phyloP scores from a whole-genome alignment of 148 eudicot genomes.

The Cornus suecica region DNA sequence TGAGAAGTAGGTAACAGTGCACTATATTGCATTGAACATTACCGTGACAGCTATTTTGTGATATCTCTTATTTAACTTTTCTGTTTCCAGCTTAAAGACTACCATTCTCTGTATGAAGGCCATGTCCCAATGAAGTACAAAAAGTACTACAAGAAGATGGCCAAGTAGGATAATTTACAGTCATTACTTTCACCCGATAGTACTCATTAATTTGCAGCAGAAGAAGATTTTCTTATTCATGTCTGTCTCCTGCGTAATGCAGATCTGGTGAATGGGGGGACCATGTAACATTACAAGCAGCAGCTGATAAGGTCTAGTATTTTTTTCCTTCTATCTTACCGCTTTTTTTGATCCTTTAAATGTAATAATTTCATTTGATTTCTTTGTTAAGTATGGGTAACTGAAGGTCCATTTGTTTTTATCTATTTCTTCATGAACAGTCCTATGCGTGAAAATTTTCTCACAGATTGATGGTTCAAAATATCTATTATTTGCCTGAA shows the following conservation, averaged over 20 bases:
- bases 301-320: conserved; percentile 70
- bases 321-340: not conserved
- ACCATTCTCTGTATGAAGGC: conserved; percentile 61
- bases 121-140: conserved; percentile 94
- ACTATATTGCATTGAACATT: not conserved
- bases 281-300: conserved; percentile 91
- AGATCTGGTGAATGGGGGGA: conserved; percentile 96
- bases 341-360: not conserved
- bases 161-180: conserved; percentile 49
- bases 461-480: not conserved
- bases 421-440: not conserved
- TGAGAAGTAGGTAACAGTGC: not conserved
- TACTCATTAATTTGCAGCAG: conserved; percentile 9
- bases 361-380: not conserved
- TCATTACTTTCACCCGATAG: conserved; percentile 1
- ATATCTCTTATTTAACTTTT: conserved; percentile 15
- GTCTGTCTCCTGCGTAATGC: conserved; percentile 15
- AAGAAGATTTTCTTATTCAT: not conserved
- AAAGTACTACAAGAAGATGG: conserved; percentile 85
- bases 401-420: not conserved
- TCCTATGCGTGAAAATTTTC: not conserved
- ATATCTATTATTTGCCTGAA: not conserved
- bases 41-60: not conserved
- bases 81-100: conserved; percentile 63
- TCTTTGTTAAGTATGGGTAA: not conserved